Conservation (phyloP, 2,329 filamentous ascomycete species). For the Trichoderma sp. region DNA sequence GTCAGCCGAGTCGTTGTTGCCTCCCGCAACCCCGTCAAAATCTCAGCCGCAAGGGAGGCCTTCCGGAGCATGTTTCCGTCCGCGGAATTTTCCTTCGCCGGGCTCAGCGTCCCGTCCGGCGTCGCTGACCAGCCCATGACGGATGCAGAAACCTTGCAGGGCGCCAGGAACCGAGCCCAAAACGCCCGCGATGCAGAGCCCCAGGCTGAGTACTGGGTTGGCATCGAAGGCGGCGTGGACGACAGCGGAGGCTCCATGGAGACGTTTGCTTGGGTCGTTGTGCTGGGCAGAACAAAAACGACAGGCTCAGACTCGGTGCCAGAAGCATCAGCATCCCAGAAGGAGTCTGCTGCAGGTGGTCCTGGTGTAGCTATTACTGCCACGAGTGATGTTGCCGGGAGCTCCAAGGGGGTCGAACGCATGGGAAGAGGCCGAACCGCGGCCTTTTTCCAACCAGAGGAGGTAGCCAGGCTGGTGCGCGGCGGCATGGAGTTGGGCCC, state of each 20-base stretch:
- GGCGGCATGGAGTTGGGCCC: constrained; percentile 46
- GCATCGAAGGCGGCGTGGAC: constrained; percentile 47
- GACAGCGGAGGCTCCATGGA: constrained; percentile 35
- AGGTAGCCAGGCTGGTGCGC: constrained; percentile 42
- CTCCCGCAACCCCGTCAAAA: constrained; percentile 47
- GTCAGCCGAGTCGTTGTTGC: constrained; percentile 39
- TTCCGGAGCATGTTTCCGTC: constrained; percentile 44
- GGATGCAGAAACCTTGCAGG: constrained; percentile 44
- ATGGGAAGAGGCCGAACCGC: constrained; percentile 45
- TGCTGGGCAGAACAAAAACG: constrained; percentile 31
- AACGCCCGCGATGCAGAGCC: constrained; percentile 39
- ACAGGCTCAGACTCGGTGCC: neutral
- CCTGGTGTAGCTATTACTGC: too few species aligned
- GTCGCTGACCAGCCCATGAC: constrained; percentile 47
- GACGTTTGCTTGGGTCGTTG: constrained; percentile 47
- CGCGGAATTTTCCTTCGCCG: constrained; percentile 33
- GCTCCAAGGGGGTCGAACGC: constrained; percentile 27
- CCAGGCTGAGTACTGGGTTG: constrained; percentile 46
- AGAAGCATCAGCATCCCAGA: neutral
- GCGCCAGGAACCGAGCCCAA: constrained; percentile 43
- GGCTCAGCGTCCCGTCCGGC: constrained; percentile 42
- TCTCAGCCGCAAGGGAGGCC: constrained; percentile 42
- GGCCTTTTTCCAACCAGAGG: constrained; percentile 43
- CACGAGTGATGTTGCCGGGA: too few species aligned
- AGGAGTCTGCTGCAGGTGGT: neutral